Evolutionary conservation across 2,329 filamentous ascomycete species (phyloP).

Genomic region (Aspergillus alliaceus): DNA sequence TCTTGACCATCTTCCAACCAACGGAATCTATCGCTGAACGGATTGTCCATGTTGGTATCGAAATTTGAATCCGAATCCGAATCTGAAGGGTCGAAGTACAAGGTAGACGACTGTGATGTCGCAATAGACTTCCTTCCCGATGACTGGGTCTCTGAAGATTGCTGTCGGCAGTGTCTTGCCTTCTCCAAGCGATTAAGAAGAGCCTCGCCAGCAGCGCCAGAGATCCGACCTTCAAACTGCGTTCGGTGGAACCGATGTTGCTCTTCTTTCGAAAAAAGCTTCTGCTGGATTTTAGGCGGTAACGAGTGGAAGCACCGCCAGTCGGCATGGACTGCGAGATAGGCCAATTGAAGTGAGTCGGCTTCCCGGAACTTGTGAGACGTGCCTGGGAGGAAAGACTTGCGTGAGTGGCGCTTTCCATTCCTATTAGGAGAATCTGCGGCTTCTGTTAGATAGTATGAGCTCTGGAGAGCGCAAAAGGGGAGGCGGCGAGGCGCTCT

Average conservation of each 20-base stretch:
- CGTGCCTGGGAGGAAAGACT: slow-evolving; percentile 10
- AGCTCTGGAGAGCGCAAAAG: slow-evolving; percentile 16
- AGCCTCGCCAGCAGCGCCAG: slow-evolving; percentile 61
- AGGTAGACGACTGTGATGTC: slow-evolving; percentile 21
- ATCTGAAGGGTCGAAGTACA: slow-evolving; percentile 24
- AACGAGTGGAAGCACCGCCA: slow-evolving; percentile 68
- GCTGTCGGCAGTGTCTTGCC: background rate
- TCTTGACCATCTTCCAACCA: slow-evolving; percentile 74
- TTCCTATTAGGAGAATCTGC: slow-evolving; percentile 11
- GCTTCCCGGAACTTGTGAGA: slow-evolving; percentile 34
- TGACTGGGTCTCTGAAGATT: background rate
- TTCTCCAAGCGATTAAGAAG: background rate
- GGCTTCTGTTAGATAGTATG: slow-evolving; percentile 2
- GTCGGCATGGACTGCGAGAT: slow-evolving; percentile 53
- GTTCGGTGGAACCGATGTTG: slow-evolving; percentile 59
- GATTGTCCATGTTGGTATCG: slow-evolving; percentile 48
- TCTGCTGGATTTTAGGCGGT: slow-evolving; percentile 70
- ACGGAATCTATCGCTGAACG: slow-evolving; percentile 66
- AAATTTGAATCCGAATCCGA: slow-evolving; percentile 29
- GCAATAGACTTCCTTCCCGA: background rate
- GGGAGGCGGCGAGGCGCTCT: slow-evolving; percentile 17
- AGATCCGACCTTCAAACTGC: slow-evolving; percentile 53
- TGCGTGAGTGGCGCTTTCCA: slow-evolving; percentile 17
- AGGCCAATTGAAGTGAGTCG: slow-evolving; percentile 37
- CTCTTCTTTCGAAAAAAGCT: slow-evolving; percentile 71